Evolutionary conservation across 495 filamentous ascomycete species (phyloP).

Genomic region (Trichoderma asperelloides): DNA sequence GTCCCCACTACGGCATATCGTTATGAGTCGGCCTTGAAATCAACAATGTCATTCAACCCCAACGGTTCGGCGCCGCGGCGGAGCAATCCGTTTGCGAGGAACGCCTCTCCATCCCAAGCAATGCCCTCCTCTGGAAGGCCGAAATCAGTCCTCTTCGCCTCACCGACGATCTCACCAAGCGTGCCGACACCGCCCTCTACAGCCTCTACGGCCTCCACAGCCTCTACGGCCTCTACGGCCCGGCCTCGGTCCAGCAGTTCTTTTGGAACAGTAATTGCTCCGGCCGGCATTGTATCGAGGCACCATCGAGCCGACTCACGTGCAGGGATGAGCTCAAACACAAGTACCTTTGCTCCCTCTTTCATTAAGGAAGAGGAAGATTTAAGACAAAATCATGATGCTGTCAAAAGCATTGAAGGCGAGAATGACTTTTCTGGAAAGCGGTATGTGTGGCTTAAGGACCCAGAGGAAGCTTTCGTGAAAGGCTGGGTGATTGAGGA

Average conservation of each 20-base stretch:
- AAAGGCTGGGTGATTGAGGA: conserved; percentile 89
- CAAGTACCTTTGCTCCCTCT: conserved; percentile 84
- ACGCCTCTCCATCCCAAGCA: conserved; percentile 51
- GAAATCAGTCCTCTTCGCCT: conserved; percentile 60
- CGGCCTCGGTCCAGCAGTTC: conserved; percentile 38
- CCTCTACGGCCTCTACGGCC: conserved; percentile 16
- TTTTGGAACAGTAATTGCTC: conserved; percentile 15
- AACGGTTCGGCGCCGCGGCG: conserved; percentile 39
- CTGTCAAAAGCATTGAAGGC: conserved; percentile 72
- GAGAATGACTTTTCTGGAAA: conserved; percentile 99
- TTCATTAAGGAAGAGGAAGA: conserved; percentile 85
- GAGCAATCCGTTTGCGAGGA: conserved; percentile 67
- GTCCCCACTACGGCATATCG: not conserved
- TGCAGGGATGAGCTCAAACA: conserved; percentile 31
- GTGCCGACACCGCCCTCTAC: conserved; percentile 21
- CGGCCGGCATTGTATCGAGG: conserved; percentile 16
- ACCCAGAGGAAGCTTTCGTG: conserved; percentile 78
- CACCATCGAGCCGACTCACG: conserved; percentile 56
- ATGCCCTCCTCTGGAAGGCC: conserved; percentile 50
- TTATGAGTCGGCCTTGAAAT: not conserved
- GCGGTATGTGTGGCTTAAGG: conserved; percentile 93
- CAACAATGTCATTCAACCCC: conserved; percentile 31
- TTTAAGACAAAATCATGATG: conserved; percentile 49
- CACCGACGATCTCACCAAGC: conserved; percentile 36
- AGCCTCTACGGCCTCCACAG: not conserved